Conservation (phyloP, 2,329 filamentous ascomycete species). For the Phaeosphaeriaceae sp. region DNA sequence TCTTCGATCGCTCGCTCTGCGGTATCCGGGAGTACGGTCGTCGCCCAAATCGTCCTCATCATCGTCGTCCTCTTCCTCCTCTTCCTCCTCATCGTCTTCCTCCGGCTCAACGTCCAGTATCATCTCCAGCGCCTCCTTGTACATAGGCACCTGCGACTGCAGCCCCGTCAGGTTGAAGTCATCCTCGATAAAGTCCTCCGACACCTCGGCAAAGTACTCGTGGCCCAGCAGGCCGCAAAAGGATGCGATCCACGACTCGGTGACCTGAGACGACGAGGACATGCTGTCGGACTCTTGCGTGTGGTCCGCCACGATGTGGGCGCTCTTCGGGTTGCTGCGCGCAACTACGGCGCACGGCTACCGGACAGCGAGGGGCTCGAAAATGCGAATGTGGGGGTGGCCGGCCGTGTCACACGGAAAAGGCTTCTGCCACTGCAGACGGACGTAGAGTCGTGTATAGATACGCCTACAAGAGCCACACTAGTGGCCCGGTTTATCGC, state of each 20-base stretch:
- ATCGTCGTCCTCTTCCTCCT: constrained; percentile 71
- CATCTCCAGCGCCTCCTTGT: constrained; percentile 99
- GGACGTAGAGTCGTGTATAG: not conserved
- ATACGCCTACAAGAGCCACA: constrained; percentile 17
- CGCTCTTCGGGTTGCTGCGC: constrained; percentile 24
- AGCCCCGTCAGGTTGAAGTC: constrained; percentile 98
- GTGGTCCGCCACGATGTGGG: constrained; percentile 21
- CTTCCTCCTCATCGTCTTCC: constrained; percentile 85
- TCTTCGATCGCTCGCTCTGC: constrained; percentile 62
- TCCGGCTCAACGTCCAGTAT: constrained; percentile 98
- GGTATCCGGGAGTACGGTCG: constrained; percentile 65
- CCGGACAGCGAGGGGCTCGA: constrained; percentile 32
- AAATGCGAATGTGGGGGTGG: constrained; percentile 38
- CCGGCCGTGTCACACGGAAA: constrained; percentile 6
- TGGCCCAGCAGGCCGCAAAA: constrained; percentile 96
- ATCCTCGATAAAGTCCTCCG: constrained; percentile 99
- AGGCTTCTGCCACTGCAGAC: not conserved
- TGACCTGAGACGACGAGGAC: constrained; percentile 64
- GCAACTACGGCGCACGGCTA: constrained; percentile 26
- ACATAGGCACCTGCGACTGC: constrained; percentile 95
- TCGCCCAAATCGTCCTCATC: constrained; percentile 52
- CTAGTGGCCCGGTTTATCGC: constrained; percentile 25
- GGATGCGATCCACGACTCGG: constrained; percentile 96
- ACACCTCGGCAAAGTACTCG: constrained; percentile 98
- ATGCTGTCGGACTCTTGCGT: constrained; percentile 43